These are phyloP conservation scores for Trichoderma gamsii DNA, from an alignment of 495 filamentous ascomycete genomes.

Conservation along the genomic window DNA sequence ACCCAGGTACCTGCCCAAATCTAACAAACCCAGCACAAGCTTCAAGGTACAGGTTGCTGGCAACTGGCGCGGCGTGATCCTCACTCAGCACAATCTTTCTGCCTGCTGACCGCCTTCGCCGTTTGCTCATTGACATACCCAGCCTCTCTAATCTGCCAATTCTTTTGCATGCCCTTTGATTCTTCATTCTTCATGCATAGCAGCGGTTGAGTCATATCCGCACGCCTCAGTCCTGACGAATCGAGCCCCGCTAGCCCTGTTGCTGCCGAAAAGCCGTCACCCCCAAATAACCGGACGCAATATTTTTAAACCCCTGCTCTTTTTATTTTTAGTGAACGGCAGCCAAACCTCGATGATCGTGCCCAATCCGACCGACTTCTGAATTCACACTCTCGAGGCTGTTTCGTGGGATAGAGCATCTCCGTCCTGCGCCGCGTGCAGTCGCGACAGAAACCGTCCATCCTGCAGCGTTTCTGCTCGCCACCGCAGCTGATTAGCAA, in stretches of 20 bases:
- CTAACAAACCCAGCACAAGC: not conserved
- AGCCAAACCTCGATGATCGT: slow-evolving; percentile 11
- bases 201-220: not conserved
- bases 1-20: not conserved
- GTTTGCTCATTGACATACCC: not conserved
- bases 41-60: not conserved
- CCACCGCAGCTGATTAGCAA: not conserved
- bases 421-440: slow-evolving; percentile 7
- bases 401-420: not conserved
- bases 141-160: not conserved
- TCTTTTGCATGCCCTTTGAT: not conserved
- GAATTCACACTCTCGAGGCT: not conserved
- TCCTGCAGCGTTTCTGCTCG: slow-evolving; percentile 3
- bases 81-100: not conserved
- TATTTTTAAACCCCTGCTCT: not conserved
- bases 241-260: slow-evolving; percentile 5
- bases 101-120: slow-evolving; percentile 3
- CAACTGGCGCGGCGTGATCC: not conserved
- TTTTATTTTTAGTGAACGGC: slow-evolving; percentile 3
- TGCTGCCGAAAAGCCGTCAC: slow-evolving; percentile 5
- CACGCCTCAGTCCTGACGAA: not conserved
- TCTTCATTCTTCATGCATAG: not conserved
- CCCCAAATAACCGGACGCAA: not conserved
- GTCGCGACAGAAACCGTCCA: not conserved
- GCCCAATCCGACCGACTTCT: slow-evolving; percentile 1